Percentiles rank a stretch among this genome's conserved stretches.
Evolutionary conservation across 148 eudicot genomes (phyloP).

Genomic region (Amaranthus cruentus): DNA sequence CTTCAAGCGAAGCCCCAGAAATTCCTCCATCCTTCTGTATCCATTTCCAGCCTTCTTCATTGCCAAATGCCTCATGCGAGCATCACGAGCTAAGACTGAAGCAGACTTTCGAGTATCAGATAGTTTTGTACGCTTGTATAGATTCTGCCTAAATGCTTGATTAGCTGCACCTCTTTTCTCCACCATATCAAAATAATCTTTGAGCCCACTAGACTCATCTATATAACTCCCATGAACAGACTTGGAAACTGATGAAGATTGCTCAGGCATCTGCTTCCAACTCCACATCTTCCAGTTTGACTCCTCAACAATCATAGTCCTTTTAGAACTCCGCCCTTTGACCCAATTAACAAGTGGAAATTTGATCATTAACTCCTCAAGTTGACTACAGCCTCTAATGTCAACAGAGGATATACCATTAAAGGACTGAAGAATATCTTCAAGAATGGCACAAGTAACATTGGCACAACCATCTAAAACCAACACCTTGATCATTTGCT

Average conservation of each 20-base stretch:
- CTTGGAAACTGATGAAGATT: slow-evolving; percentile 35
- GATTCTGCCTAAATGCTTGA: slow-evolving; percentile 69
- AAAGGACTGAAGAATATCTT: slow-evolving; percentile 65
- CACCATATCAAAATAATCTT: slow-evolving; percentile 86
- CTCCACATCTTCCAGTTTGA: slow-evolving; percentile 44
- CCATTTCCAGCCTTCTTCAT: slow-evolving; percentile 76
- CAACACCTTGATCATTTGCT: slow-evolving; percentile 63
- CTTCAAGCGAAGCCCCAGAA: slow-evolving; percentile 55
- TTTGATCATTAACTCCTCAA: slow-evolving; percentile 57
- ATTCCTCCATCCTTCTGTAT: slow-evolving; percentile 75
- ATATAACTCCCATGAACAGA: slow-evolving; percentile 40
- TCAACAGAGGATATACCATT: slow-evolving; percentile 58
- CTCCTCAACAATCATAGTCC: slow-evolving; percentile 17
- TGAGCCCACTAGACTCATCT: slow-evolving; percentile 88
- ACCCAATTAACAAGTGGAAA: slow-evolving; percentile 77
- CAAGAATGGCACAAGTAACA: slow-evolving; percentile 55
- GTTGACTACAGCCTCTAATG: slow-evolving; percentile 88
- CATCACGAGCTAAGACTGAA: slow-evolving; percentile 76
- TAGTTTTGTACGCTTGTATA: slow-evolving; percentile 81
- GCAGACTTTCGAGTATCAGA: slow-evolving; percentile 81
- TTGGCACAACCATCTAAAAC: slow-evolving; percentile 72
- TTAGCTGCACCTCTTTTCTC: slow-evolving; percentile 77
- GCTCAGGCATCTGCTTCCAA: slow-evolving; percentile 45
- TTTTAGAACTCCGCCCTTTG: slow-evolving; percentile 27
- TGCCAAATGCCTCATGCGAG: slow-evolving; percentile 83